Percentiles rank a stretch among this genome's conserved stretches.
Conservation (phyloP, 345 rosid species). For the Lepidium africanum region DNA sequence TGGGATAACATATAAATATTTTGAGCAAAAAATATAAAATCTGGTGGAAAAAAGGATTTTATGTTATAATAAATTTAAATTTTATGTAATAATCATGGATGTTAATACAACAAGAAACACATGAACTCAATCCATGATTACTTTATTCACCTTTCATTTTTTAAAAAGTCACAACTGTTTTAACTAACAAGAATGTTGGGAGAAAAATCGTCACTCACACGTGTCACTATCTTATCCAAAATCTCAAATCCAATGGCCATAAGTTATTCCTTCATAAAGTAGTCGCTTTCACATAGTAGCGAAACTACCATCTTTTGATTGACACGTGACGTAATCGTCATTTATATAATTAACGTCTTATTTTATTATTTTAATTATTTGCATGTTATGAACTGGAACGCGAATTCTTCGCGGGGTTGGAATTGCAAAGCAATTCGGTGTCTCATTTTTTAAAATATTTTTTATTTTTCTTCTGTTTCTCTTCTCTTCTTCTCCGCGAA, state of each 20-base stretch:
- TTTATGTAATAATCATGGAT: not conserved
- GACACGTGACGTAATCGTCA: conserved; percentile 18
- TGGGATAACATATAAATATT: too few species aligned
- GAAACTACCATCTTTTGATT: not conserved
- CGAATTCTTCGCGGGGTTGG: conserved; percentile 15
- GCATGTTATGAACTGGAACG: conserved; percentile 24
- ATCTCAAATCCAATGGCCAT: not conserved
- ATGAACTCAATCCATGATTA: not conserved
- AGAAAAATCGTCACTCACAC: not conserved
- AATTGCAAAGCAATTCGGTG: conserved; percentile 6
- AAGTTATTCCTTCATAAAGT: not conserved
- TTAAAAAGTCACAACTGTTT: not conserved
- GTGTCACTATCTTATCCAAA: not conserved
- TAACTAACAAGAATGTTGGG: not conserved
- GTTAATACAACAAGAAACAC: not conserved
- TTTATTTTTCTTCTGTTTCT: not conserved
- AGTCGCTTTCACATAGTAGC: conserved; percentile 17
- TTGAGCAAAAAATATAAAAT: too few species aligned
- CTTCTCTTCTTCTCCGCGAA: conserved; percentile 14
- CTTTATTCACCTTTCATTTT: not conserved
- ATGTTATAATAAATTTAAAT: not conserved
- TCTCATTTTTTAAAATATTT: not conserved
- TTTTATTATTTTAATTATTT: not conserved
- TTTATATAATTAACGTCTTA: not conserved
- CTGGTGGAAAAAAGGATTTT: not conserved